A percentile compares a stretch with the other conserved stretches of the same genome.
Conservation (phyloP, 2,329 filamentous ascomycete genomes). For the Fragosphaeria purpurea region DNA sequence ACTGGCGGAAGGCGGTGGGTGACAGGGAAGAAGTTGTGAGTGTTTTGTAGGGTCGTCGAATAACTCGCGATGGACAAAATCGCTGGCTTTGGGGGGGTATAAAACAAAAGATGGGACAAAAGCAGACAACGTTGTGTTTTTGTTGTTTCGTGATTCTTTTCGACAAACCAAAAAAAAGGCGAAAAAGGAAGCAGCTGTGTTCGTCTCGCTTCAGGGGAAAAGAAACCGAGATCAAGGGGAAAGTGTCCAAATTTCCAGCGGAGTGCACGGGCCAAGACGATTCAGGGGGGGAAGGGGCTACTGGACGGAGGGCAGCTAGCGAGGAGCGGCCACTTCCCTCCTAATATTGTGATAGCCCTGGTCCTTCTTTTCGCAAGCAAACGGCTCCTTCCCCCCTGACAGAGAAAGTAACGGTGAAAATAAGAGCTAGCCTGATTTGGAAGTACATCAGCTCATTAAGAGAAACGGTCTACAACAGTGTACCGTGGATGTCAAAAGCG, state of each 20-base stretch:
- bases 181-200: constrained; percentile 13
- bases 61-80: no score
- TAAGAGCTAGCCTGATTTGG: constrained; percentile 5
- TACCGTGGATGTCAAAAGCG: no score
- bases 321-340: no score
- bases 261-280: constrained; percentile 15
- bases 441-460: not conserved
- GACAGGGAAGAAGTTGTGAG: not conserved
- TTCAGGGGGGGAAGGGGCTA: constrained; percentile 14
- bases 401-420: no score
- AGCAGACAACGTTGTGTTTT: constrained; percentile 8
- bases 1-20: constrained; percentile 9
- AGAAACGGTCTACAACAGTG: no score
- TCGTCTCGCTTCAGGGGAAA: constrained; percentile 10
- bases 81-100: not conserved
- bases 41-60: no score
- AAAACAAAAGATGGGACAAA: not conserved
- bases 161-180: constrained; percentile 11
- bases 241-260: constrained; percentile 18
- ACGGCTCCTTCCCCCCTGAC: no score
- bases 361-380: no score
- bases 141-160: constrained; percentile 8
- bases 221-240: constrained; percentile 7
- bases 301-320: not conserved
- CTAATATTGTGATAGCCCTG: no score